These are phyloP conservation scores for Marasmius tenuissimus DNA, from an alignment of 1,284 basidiomycete species.

Conservation along the genomic window DNA sequence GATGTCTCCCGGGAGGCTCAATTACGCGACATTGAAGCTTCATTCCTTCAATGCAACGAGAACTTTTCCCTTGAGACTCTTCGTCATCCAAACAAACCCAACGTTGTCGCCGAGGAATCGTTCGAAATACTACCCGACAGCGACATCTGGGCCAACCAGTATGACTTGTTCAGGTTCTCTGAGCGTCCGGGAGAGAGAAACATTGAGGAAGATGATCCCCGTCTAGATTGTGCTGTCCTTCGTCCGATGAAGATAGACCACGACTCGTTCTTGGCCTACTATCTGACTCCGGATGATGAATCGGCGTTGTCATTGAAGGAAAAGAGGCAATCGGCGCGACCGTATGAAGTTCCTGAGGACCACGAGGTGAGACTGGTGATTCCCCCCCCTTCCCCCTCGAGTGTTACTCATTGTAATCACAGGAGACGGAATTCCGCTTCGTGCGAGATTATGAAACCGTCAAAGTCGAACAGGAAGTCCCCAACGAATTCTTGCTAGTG, in stretches of 20 bases:
- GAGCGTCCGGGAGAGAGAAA: conserved; percentile 82
- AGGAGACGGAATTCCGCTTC: conserved; percentile 72
- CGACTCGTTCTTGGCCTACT: conserved; percentile 88
- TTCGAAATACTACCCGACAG: conserved; percentile 87
- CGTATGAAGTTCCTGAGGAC: conserved; percentile 47
- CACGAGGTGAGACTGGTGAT: conserved; percentile 41
- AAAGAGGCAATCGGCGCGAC: conserved; percentile 35
- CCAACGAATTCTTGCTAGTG: conserved; percentile 82
- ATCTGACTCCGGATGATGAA: conserved; percentile 80
- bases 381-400: not conserved
- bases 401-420: conserved; percentile 6
- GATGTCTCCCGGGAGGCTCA: conserved; percentile 83
- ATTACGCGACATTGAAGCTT: conserved; percentile 78
- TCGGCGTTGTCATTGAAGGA: conserved; percentile 61
- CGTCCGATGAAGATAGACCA: conserved; percentile 85
- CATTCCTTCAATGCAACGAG: conserved; percentile 70
- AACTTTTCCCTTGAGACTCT: conserved; percentile 58
- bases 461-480: conserved; percentile 80
- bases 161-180: conserved; percentile 86
- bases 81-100: conserved; percentile 79
- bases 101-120: conserved; percentile 77
- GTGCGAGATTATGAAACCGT: conserved; percentile 82
- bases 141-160: conserved; percentile 87
- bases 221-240: conserved; percentile 82
- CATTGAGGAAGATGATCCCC: conserved; percentile 68